Base-by-base conservation (phyloP, 2,329 filamentous ascomycete species). In the Colletotrichum zoysiae region DNA sequence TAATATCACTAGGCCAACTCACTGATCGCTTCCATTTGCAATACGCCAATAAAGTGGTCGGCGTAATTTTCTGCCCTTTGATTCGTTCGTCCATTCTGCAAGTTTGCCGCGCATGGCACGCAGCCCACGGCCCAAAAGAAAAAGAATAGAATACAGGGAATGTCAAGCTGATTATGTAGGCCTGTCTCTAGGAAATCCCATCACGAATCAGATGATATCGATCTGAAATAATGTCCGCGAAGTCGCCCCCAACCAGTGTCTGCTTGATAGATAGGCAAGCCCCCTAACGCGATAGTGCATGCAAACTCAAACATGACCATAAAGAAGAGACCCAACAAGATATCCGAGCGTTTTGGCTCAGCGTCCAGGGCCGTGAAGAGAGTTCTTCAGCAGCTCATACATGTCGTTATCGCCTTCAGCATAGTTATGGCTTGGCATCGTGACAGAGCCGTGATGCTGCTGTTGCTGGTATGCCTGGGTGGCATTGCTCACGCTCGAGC, bases 381-480 rank as follows among this genome's bases (percentile, higher is more conserved):
- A 70, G 35, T 60, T 59, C 42, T 71, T 73, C 16, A 73, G 50
- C 50, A 73, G 42, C 48, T 73, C 70, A 2, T 70, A 73, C 33
- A 73, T 71, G 20, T 73, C 67, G 23, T 35, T 55, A 9, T 71
- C 70, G 8, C 33, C 38, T 5, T 62, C 56, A 9, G 61, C 42
- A 33, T 70, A 71, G 12, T 51, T 67, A 4, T 70, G 60, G 18
- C 57, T 33, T 30, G 70, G 50, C 50, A 73, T 63, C 30, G 57
- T 55, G 4, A 67, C 57, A 5, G 67, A 51, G 30, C 38, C 33
- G n/a, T 66, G 56, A 8, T 71, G 69, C 11, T 71, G 69, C n/a
- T 71, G 67, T 35, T 73, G 70, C 61, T 67, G 70, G 42, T 73
- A 73, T 30, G 56, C 50, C 35, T 70, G 70, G 23, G 14, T 63